Evolutionary conservation across 2,329 filamentous ascomycete genomes (phyloP), one percentile per base, ranked within the genome.

Genomic region (Xylariales sp.): DNA sequence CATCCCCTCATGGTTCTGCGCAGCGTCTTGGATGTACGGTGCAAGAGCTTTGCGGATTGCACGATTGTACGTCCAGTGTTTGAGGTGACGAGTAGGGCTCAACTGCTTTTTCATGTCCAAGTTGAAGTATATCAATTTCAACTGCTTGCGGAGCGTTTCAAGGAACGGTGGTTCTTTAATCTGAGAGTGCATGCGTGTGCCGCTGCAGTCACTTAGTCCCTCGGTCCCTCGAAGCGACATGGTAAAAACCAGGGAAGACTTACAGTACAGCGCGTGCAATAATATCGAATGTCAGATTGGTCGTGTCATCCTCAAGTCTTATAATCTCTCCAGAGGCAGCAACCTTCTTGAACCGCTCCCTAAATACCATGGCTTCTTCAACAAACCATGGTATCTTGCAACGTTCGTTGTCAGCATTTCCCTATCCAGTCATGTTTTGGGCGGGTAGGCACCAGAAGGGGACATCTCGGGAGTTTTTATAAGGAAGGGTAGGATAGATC

Each of bases 381-480:
- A 61, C 41, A 21, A 61, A 49, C 12, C 31, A 44, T 1, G 59
- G 60, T 2, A n/a, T n/a, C n/a, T n/a, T n/a, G n/a, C n/a, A n/a
- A n/a, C n/a, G n/a, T n/a, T n/a, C n/a, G n/a, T n/a, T n/a, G n/a
- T n/a, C n/a, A n/a, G n/a, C n/a, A n/a, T n/a, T n/a, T n/a, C n/a
- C n/a, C n/a, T n/a, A n/a, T n/a, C n/a, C n/a, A n/a, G n/a, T n/a
- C n/a, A n/a, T n/a, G n/a, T n/a, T n/a, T n/a, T n/a, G n/a, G n/a
- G n/a, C n/a, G n/a, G n/a, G n/a, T n/a, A n/a, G n/a, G n/a, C n/a
- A n/a, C n/a, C n/a, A n/a, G n/a, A n/a, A n/a, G n/a, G n/a, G n/a
- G n/a, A n/a, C n/a, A n/a, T n/a, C n/a, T n/a, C n/a, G n/a, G n/a
- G n/a, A n/a, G n/a, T n/a, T n/a, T n/a, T n/a, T n/a, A n/a, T n/a